phyloP scores from a whole-genome alignment of 805 yeast species.

The Candida patagonica region DNA sequence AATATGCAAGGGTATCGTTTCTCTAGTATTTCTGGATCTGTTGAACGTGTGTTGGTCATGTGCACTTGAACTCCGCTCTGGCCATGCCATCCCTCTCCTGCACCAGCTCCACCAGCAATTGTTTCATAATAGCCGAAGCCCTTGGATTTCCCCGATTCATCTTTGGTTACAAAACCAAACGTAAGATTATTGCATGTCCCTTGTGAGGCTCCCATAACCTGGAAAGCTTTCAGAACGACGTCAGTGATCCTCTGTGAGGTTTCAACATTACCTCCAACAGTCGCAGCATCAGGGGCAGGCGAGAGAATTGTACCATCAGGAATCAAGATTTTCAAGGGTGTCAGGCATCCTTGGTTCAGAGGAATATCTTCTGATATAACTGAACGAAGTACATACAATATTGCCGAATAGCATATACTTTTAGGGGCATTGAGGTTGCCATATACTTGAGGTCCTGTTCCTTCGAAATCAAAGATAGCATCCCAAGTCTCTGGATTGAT shows the following conservation, averaged over 20 bases:
- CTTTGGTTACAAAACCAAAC: conserved; percentile 62
- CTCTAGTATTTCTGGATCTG: conserved; percentile 85
- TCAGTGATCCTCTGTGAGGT: conserved; percentile 92
- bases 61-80: conserved; percentile 87
- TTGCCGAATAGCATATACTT: conserved; percentile 83
- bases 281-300: conserved; percentile 82
- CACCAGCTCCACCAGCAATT: conserved; percentile 94
- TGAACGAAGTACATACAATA: conserved; percentile 77
- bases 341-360: conserved; percentile 83
- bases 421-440: conserved; percentile 90
- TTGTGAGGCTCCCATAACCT: conserved; percentile 89
- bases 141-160: conserved; percentile 33
- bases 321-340: conserved; percentile 60
- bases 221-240: conserved; percentile 76
- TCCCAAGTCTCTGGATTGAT: conserved; percentile 45
- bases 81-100: conserved; percentile 80
- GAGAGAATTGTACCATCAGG: conserved; percentile 57
- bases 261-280: conserved; percentile 90
- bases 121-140: conserved; percentile 92
- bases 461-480: conserved; percentile 74
- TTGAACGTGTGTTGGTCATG: conserved; percentile 88
- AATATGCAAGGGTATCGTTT: conserved; percentile 78
- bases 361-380: conserved; percentile 84
- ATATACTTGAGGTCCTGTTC: conserved; percentile 78
- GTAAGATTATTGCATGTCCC: conserved; percentile 94